Evolutionary conservation across 306 rosid genomes (phyloP).

Genomic region (Medicago truncatula): MtrunA17r5.0-ANR NC_053046.1:34336001-34336500

Average conservation of each 20-base stretch:
- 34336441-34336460: too few species aligned
- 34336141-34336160: slow-evolving; percentile 52
- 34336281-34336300: slow-evolving; percentile 38
- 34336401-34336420: too few species aligned
- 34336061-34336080: slow-evolving; percentile 37
- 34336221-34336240: slow-evolving; percentile 47
- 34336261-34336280: slow-evolving; percentile 26
- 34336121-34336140: slow-evolving; percentile 52
- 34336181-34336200: slow-evolving; percentile 55
- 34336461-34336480: rapidly evolving
- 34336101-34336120: slow-evolving; percentile 45
- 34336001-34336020: slow-evolving; percentile 19
- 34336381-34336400: too few species aligned
- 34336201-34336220: slow-evolving; percentile 46
- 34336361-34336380: too few species aligned
- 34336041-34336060: slow-evolving; percentile 6
- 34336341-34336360: too few species aligned
- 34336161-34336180: slow-evolving; percentile 42
- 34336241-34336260: slow-evolving; percentile 38
- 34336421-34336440: too few species aligned
- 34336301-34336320: slow-evolving; percentile 17
- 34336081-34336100: slow-evolving; percentile 47
- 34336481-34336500: too few species aligned
- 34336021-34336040: slow-evolving; percentile 33
- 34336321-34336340: slow-evolving; percentile 17